These are phyloP conservation scores for Cenococcum geophilum DNA, from an alignment of 495 filamentous ascomycete genomes.

Conservation along the genomic window DNA sequence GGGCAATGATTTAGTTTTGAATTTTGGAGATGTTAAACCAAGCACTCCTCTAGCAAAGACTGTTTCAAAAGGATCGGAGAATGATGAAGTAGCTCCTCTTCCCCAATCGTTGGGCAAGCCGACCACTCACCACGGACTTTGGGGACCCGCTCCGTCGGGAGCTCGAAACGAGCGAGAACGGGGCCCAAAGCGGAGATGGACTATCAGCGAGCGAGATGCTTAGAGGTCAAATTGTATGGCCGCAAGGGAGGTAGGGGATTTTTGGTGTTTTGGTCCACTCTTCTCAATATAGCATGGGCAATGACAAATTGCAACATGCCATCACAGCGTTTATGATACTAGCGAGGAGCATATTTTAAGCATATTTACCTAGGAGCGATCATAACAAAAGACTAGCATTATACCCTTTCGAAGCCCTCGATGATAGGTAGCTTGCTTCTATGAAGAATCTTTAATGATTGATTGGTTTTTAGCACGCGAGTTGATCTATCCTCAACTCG, in stretches of 20 bases:
- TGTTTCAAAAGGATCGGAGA: slow-evolving; percentile 11
- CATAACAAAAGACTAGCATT: slow-evolving; percentile 1
- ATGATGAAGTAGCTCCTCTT: slow-evolving; percentile 27
- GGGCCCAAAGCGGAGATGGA: slow-evolving; percentile 38
- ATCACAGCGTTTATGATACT: neutral
- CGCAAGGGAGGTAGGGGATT: neutral
- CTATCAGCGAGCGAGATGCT: slow-evolving; percentile 27
- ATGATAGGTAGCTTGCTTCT: neutral
- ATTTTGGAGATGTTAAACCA: slow-evolving; percentile 33
- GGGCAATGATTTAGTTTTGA: slow-evolving; percentile 44
- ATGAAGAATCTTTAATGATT: neutral
- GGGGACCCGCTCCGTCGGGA: slow-evolving; percentile 25
- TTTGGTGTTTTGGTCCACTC: neutral
- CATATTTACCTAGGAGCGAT: neutral
- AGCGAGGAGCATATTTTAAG: neutral
- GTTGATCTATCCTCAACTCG: too few species aligned
- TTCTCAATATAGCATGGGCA: neutral
- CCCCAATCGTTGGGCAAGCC: neutral
- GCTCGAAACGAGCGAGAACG: slow-evolving; percentile 17
- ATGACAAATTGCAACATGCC: neutral
- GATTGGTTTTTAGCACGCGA: too few species aligned
- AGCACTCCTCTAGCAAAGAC: neutral
- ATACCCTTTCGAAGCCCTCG: neutral
- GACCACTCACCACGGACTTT: slow-evolving; percentile 26
- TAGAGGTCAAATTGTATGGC: neutral